Evolutionary conservation across 345 rosid species (phyloP).

Genomic region (Lumnitzera racemosa): DNA sequence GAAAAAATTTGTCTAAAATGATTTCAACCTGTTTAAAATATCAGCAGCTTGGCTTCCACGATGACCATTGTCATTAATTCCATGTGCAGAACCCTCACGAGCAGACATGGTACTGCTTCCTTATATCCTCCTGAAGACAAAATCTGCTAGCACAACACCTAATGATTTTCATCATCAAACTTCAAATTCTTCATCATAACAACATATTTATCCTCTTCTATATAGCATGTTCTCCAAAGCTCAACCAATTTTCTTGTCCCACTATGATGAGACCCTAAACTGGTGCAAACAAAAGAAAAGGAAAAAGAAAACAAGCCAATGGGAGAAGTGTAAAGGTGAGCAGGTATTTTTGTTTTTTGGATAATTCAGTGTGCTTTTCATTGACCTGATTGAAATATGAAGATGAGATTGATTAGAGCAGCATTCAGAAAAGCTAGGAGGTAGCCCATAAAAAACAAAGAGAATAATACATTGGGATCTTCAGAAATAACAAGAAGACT

Average conservation of each 20-base stretch:
- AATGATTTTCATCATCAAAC: conserved; percentile 14
- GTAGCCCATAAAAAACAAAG: too few relatives aligned
- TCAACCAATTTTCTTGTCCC: neutral
- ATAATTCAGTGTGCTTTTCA: too few relatives aligned
- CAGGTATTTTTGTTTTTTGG: too few relatives aligned
- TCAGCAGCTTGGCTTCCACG: conserved; percentile 20
- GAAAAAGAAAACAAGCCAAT: neutral
- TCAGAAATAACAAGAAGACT: too few relatives aligned
- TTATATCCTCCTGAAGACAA: conserved; percentile 12
- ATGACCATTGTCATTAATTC: conserved; percentile 12
- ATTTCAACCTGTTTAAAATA: conserved; percentile 25
- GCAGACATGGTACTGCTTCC: conserved; percentile 31
- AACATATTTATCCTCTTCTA: neutral
- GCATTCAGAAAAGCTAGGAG: too few relatives aligned
- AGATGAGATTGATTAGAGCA: too few relatives aligned
- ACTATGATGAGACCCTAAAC: neutral
- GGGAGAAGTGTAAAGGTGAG: too few relatives aligned
- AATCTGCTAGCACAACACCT: conserved; percentile 6
- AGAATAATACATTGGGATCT: too few relatives aligned
- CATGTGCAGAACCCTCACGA: conserved; percentile 19
- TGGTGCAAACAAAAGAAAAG: neutral
- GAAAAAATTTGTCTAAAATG: conserved; percentile 2
- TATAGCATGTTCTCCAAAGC: neutral
- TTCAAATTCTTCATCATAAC: conserved; percentile 17
- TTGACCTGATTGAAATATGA: too few relatives aligned